phyloP scores from a whole-genome alignment of 805 yeast species.

The Saccharomycopsis fermentans region DNA sequence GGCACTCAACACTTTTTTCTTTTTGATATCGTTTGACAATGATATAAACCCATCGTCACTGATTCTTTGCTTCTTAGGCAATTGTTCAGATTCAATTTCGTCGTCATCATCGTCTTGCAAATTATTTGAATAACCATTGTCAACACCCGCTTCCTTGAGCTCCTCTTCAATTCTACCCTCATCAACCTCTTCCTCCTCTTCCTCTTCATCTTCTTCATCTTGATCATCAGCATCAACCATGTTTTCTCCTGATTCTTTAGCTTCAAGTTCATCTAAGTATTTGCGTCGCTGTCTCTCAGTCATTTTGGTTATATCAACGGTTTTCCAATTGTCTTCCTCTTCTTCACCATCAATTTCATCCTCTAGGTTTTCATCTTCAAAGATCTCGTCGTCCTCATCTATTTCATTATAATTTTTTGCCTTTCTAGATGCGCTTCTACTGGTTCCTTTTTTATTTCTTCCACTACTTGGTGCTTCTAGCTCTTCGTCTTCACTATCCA shows the following conservation, averaged over 20 bases:
- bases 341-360: slow-evolving; percentile 18
- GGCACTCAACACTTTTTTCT: slow-evolving; percentile 57
- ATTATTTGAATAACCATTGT: neutral
- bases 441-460: neutral
- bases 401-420: slow-evolving; percentile 14
- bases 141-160: neutral
- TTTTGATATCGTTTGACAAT: slow-evolving; percentile 31
- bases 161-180: neutral
- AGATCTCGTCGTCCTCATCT: slow-evolving; percentile 25
- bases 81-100: neutral
- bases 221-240: neutral
- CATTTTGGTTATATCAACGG: slow-evolving; percentile 37
- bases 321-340: slow-evolving; percentile 29
- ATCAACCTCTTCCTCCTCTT: slow-evolving; percentile 17
- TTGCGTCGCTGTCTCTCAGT: slow-evolving; percentile 48
- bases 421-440: neutral
- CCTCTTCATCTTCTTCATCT: neutral
- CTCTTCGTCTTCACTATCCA: slow-evolving; percentile 12
- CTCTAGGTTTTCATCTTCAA: slow-evolving; percentile 12
- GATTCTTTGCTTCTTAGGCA: neutral
- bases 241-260: neutral
- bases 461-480: neutral
- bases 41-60: slow-evolving; percentile 21
- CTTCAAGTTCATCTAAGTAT: slow-evolving; percentile 24
- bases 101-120: neutral